Percentiles rank a stretch among this genome's conserved stretches.
These are phyloP conservation scores for Ulota crispa DNA, from an alignment of 225 moss, liverwort and hornwort species.

Conservation along the genomic window DNA sequence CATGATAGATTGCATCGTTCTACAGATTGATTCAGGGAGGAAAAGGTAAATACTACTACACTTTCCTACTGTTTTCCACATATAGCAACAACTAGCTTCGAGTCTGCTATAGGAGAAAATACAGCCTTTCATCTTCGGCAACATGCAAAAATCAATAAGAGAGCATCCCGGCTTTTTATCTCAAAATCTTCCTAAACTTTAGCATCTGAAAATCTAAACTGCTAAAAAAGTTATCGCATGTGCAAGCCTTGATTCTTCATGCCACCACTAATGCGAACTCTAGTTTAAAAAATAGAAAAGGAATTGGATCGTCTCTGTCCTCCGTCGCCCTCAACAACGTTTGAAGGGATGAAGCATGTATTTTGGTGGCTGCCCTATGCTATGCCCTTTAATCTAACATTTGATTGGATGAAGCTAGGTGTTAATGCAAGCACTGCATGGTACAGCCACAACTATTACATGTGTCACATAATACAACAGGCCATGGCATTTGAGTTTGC, in stretches of 20 bases:
- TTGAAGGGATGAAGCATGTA: constrained; percentile 45
- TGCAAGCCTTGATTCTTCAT: constrained; percentile 26
- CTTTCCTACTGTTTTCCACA: constrained; percentile 27
- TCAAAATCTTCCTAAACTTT: constrained; percentile 28
- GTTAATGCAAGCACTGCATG: constrained; percentile 44
- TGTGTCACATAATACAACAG: constrained; percentile 48
- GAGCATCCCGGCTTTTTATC: constrained; percentile 39
- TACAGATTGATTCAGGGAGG: constrained; percentile 35
- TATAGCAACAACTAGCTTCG: constrained; percentile 33
- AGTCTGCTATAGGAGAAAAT: constrained; percentile 25
- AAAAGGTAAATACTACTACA: constrained; percentile 24
- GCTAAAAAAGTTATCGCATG: constrained; percentile 28
- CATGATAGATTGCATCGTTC: constrained; percentile 33
- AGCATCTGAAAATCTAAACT: constrained; percentile 36
- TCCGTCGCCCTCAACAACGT: constrained; percentile 40
- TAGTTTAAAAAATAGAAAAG: constrained; percentile 19
- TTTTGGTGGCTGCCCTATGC: constrained; percentile 60
- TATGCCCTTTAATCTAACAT: constrained; percentile 38
- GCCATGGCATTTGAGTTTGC: constrained; percentile 44
- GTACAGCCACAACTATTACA: constrained; percentile 59
- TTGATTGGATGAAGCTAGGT: constrained; percentile 35
- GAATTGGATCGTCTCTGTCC: constrained; percentile 37
- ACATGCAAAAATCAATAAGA: constrained; percentile 40
- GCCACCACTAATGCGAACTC: constrained; percentile 34
- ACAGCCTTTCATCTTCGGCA: constrained; percentile 25